Evolutionary conservation across 1,284 basidiomycete species (phyloP), one percentile per base, ranked within the genome.

Genomic region (Moesziomyces parantarcticus): DNA sequence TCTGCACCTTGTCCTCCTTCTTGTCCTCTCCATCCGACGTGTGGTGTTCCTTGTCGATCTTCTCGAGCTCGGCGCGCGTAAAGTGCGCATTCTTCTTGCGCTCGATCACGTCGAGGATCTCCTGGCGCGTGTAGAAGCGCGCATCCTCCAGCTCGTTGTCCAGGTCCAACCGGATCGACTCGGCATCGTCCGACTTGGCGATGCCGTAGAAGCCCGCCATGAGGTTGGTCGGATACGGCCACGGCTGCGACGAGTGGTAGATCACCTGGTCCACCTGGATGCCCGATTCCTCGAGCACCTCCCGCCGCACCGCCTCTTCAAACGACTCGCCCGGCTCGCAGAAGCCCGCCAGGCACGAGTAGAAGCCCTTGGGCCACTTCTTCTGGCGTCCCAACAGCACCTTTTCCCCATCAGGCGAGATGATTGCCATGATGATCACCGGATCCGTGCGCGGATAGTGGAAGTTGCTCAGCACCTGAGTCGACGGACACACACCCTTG

Each of bases 71-170:
- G n/a, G 86, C 84, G 18, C 84, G 79, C 13, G 86, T 85, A 53
- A 92, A 87, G 40, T 84, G 86, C 10, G 22, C 2, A 86, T 84
- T 5, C 85, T 84, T 72, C 11, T 55, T 53, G 13, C 89, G 87
- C 22, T 86, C 83, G 39, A 97, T 85, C 9, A 92, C 89, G 0
- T 86, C 85, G 5, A 90, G 84, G 23, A 94, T 87, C 76, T 94
- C 89, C 29, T 88, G 88, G 11, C 92, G 89, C 9, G 91, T 90
- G 85, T 90, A 97, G 90, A 92, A 99, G 58, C 88, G 88, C 0
- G 93, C 94, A 79, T 97, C 94, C 82, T 92, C 90, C n/a, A 99
- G 88, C 86, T 99, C 96, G 77, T 97, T 96, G 82, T 98, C 96
- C 16, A 99, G 88, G 84, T 98, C 95, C 13, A 89, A 87, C 13